These are phyloP conservation scores for Aurantiochytrium sp. DNA, from an alignment of 108 stramenopile genomes.

Conservation along the genomic window DNA sequence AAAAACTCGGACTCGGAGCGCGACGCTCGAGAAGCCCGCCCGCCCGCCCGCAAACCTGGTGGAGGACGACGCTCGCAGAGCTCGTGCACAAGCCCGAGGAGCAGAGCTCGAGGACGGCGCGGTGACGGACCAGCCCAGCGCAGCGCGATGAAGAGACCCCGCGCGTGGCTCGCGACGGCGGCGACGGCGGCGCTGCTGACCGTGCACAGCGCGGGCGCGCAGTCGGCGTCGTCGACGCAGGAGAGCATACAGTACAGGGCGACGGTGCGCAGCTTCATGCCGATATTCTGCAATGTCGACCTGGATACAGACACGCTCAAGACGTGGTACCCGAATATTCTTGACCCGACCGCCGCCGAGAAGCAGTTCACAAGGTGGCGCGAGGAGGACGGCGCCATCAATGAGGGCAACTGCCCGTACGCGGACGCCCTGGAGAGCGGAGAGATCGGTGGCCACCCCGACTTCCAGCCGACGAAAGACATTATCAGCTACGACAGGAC, in stretches of 20 bases:
- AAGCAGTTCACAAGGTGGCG: background rate
- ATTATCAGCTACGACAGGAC: background rate
- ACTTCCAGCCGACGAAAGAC: background rate
- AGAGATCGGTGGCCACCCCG: background rate
- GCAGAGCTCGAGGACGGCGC: no score
- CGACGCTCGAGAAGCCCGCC: no score
- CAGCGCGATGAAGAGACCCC: no score
- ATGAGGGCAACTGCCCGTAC: background rate
- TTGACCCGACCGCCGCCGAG: background rate
- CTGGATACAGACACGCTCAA: background rate
- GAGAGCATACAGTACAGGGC: background rate
- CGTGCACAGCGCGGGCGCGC: background rate
- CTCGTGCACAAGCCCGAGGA: no score
- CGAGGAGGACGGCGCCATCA: background rate
- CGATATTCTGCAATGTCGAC: background rate
- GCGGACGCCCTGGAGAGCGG: background rate
- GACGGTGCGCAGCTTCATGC: conserved; percentile 5
- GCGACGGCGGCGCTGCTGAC: background rate
- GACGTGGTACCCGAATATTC: background rate
- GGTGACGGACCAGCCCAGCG: no score
- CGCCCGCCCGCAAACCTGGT: no score
- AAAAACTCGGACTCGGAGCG: no score
- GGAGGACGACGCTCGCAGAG: no score
- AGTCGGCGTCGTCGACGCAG: background rate
- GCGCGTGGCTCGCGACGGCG: no score